phyloP scores from a whole-genome alignment of 768 basidiomycete genomes.

The Lentinula raphanica region DNA sequence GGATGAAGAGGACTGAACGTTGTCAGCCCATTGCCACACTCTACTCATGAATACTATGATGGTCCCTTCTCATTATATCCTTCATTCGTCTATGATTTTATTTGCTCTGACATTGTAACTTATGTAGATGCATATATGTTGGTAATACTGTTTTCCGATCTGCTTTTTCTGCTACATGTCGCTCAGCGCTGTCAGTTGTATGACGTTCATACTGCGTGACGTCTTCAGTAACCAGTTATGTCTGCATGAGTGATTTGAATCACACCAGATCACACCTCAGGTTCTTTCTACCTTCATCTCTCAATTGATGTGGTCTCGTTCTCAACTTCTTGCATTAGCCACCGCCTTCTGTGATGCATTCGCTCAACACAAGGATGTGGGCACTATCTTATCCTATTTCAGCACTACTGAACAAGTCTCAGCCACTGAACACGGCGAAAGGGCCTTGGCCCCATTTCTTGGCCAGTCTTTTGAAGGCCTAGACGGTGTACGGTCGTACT shows the following conservation, averaged over 20 bases:
- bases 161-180: neutral
- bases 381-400: conserved; percentile 46
- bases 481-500: conserved; percentile 42
- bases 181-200: neutral
- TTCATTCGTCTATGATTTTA: neutral
- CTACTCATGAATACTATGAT: neutral
- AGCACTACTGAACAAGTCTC: conserved; percentile 37
- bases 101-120: conserved; percentile 3
- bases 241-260: too few relatives aligned
- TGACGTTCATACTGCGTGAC: neutral
- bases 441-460: conserved; percentile 53
- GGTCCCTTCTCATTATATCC: neutral
- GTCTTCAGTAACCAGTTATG: too few relatives aligned
- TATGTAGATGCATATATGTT: neutral
- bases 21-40: neutral
- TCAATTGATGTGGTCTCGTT: conserved; percentile 21
- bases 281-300: neutral
- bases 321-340: conserved; percentile 38
- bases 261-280: neutral
- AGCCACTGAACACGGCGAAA: conserved; percentile 52
- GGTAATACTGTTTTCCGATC: neutral
- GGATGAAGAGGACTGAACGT: neutral
- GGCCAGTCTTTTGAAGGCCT: conserved; percentile 44
- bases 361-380: conserved; percentile 34
- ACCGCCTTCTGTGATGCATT: conserved; percentile 49